phyloP scores from a whole-genome alignment of 2,329 filamentous ascomycete genomes.

The Alternaria sp. region DNA sequence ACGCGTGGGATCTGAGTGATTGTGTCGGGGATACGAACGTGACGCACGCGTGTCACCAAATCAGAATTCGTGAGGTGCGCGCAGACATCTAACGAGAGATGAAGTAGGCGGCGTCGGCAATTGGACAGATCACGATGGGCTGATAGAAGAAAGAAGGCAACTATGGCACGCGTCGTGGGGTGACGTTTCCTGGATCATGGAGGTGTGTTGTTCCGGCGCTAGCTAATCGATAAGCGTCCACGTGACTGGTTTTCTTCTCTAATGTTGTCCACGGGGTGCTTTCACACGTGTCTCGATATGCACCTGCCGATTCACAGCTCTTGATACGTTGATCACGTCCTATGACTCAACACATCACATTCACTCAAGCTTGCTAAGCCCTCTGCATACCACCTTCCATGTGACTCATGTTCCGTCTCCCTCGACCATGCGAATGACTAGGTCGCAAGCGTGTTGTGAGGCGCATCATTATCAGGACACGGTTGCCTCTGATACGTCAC shows the following conservation, averaged over 20 bases:
- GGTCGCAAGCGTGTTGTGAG: background rate
- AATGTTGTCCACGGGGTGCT: background rate
- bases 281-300: background rate
- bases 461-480: background rate
- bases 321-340: background rate
- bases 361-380: background rate
- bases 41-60: conserved; percentile 4
- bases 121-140: background rate
- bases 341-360: background rate
- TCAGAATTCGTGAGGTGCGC: background rate
- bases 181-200: conserved; percentile 15
- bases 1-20: background rate
- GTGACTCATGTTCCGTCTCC: conserved; percentile 1
- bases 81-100: background rate
- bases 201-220: conserved; percentile 10
- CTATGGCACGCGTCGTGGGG: conserved; percentile 9
- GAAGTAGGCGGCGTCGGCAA: background rate
- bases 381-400: background rate
- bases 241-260: background rate
- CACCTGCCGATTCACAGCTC: background rate
- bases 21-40: background rate
- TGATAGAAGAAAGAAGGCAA: conserved; percentile 2
- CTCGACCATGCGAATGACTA: background rate
- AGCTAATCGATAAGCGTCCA: conserved; percentile 13
- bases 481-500: background rate